A percentile compares a stretch with the other conserved stretches of the same genome.
Conservation (phyloP, 192 early-diverging fungal species). For the Gaertneriomyces semiglobifer region DNA sequence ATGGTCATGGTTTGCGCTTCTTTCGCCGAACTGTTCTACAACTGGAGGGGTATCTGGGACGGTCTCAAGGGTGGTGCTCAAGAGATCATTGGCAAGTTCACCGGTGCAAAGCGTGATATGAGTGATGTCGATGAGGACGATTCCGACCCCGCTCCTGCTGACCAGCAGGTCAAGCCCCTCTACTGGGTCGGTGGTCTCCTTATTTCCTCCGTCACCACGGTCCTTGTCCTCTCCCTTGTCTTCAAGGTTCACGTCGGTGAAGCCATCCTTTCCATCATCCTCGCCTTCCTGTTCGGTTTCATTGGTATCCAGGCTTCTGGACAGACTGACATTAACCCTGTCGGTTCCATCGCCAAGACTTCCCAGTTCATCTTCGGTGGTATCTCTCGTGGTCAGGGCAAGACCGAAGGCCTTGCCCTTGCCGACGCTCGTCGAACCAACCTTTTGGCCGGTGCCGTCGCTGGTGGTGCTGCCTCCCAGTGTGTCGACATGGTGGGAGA, state of each 20-base stretch:
- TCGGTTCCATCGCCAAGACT: conserved; percentile 79
- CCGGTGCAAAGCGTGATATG: not conserved
- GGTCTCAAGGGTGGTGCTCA: conserved; percentile 38
- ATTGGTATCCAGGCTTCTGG: conserved; percentile 80
- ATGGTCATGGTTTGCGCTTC: conserved; percentile 62
- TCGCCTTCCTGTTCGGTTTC: conserved; percentile 72
- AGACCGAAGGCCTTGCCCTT: conserved; percentile 28
- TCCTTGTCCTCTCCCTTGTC: conserved; percentile 54
- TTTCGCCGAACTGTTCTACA: conserved; percentile 56
- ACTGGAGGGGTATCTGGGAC: conserved; percentile 42
- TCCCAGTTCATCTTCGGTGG: conserved; percentile 81
- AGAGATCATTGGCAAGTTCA: conserved; percentile 19
- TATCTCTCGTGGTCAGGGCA: conserved; percentile 59
- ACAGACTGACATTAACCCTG: conserved; percentile 81
- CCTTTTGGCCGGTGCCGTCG: conserved; percentile 73
- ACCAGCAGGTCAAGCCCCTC: conserved; percentile 60
- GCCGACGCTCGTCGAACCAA: conserved; percentile 61
- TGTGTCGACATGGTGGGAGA: conserved; percentile 77
- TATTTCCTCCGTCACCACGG: conserved; percentile 53
- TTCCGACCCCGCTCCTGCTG: conserved; percentile 41
- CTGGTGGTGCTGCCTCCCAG: conserved; percentile 65
- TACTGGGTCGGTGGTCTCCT: conserved; percentile 64
- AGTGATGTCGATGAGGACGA: conserved; percentile 20
- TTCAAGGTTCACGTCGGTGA: conserved; percentile 70
- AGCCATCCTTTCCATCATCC: conserved; percentile 62